Conservation (phyloP, 2,329 filamentous ascomycete species). For the Pseudovirgaria hyperparasitica region DNA sequence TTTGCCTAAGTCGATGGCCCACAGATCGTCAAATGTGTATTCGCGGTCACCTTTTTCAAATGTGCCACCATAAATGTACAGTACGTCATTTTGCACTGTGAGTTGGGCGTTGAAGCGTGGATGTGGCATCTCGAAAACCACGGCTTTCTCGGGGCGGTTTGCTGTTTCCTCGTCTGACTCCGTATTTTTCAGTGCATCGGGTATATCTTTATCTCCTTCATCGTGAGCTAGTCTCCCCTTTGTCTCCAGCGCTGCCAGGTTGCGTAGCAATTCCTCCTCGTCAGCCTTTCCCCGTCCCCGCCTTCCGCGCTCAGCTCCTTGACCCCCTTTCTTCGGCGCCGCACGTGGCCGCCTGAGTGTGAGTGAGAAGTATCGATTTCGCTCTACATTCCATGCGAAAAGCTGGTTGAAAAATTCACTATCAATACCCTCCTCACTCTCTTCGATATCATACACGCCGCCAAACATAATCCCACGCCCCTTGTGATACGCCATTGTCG, state of each 20-base stretch:
- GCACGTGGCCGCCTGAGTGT: conserved; percentile 60
- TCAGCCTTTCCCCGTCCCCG: conserved; percentile 75
- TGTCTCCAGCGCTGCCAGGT: conserved; percentile 73
- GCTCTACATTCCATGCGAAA: conserved; percentile 88
- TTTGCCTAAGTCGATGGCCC: conserved; percentile 86
- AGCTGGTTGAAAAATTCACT: conserved; percentile 93
- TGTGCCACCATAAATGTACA: conserved; percentile 92
- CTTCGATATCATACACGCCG: conserved; percentile 84
- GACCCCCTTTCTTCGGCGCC: conserved; percentile 43
- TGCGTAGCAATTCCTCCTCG: conserved; percentile 78
- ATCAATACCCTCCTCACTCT: conserved; percentile 88
- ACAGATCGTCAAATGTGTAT: conserved; percentile 91
- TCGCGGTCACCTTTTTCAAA: conserved; percentile 92
- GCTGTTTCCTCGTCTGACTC: conserved; percentile 43
- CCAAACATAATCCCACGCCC: conserved; percentile 88
- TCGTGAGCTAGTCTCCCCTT: conserved; percentile 46
- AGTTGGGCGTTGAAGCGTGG: conserved; percentile 83
- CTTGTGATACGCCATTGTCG: conserved; percentile 90
- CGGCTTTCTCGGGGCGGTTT: conserved; percentile 38
- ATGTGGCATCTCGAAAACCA: conserved; percentile 74
- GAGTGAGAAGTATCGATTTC: conserved; percentile 88
- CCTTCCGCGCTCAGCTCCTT: conserved; percentile 18
- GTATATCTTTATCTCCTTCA: conserved; percentile 15
- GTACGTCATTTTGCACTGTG: conserved; percentile 78
- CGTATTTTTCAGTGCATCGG: conserved; percentile 6